phyloP scores from a whole-genome alignment of 192 early-diverging fungal genomes.

The Backusella tuberculispora region DNA sequence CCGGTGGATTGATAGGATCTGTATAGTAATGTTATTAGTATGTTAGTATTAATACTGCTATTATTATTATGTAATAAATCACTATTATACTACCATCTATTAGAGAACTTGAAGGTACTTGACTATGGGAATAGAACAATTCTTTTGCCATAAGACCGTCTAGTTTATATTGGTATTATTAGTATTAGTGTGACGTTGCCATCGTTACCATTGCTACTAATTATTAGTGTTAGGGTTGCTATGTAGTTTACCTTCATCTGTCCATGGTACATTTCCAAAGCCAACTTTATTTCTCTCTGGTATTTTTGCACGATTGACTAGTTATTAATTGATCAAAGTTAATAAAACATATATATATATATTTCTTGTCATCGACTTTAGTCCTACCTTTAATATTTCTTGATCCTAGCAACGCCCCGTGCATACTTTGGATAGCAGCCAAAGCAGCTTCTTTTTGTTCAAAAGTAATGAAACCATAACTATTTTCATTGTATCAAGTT shows the following conservation, averaged over 20 bases:
- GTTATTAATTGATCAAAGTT: too few species aligned
- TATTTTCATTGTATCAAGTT: background rate
- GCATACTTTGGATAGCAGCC: constrained; percentile 49
- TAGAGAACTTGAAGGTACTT: background rate
- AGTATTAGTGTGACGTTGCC: too few species aligned
- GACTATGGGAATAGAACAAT: background rate
- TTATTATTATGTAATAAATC: background rate
- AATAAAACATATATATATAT: constrained; percentile 8
- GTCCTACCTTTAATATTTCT: constrained; percentile 39
- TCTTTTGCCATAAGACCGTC: constrained; percentile 33
- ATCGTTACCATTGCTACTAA: too few species aligned
- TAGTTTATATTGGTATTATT: background rate
- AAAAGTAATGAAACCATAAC: constrained; percentile 56
- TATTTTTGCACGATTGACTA: constrained; percentile 56
- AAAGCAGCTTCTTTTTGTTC: constrained; percentile 44
- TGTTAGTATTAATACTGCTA: background rate
- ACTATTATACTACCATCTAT: background rate
- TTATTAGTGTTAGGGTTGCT: background rate
- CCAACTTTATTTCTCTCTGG: constrained; percentile 56
- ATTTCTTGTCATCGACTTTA: background rate
- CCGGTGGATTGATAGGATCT: constrained; percentile 8
- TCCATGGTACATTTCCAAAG: constrained; percentile 57
- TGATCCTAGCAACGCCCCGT: constrained; percentile 46
- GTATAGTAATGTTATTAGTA: background rate
- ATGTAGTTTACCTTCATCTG: constrained; percentile 46